Evolutionary conservation across 2,329 filamentous ascomycete genomes (phyloP).

Genomic region (Fusarium nematophilum): DNA sequence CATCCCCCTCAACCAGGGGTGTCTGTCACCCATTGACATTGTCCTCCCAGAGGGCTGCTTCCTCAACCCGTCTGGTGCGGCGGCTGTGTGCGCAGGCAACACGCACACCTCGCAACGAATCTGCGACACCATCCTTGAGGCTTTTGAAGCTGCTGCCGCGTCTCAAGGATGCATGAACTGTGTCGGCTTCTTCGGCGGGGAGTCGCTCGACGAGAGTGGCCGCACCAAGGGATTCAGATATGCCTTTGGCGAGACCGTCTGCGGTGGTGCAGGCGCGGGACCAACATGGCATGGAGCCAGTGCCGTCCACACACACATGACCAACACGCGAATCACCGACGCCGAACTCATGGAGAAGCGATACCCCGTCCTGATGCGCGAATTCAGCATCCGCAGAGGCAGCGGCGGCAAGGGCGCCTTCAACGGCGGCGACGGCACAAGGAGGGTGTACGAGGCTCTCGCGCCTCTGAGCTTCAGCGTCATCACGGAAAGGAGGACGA

Average conservation of each 20-base stretch:
- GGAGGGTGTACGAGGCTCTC: conserved; percentile 83
- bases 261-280: conserved; percentile 45
- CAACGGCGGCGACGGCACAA: conserved; percentile 78
- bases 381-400: conserved; percentile 43
- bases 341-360: conserved; percentile 48
- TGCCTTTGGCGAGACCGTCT: conserved; percentile 49
- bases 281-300: conserved; percentile 41
- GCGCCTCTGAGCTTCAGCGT: conserved; percentile 82
- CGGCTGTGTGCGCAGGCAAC: conserved; percentile 46
- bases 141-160: conserved; percentile 78
- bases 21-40: conserved; percentile 50
- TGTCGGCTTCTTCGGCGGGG: conserved; percentile 78
- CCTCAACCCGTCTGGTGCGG: conserved; percentile 45
- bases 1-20: conserved; percentile 57
- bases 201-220: conserved; percentile 24
- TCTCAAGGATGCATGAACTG: conserved; percentile 83
- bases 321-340: conserved; percentile 49
- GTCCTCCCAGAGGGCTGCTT: conserved; percentile 42
- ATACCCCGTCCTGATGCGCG: conserved; percentile 45
- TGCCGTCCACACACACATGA: conserved; percentile 49
- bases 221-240: conserved; percentile 19
- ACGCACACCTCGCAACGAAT: conserved; percentile 47
- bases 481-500: conserved; percentile 78
- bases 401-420: conserved; percentile 71
- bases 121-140: conserved; percentile 76